These are phyloP conservation scores for Aspergillus sp. DNA, from an alignment of 2,329 filamentous ascomycete genomes.

Conservation along the genomic window DNA sequence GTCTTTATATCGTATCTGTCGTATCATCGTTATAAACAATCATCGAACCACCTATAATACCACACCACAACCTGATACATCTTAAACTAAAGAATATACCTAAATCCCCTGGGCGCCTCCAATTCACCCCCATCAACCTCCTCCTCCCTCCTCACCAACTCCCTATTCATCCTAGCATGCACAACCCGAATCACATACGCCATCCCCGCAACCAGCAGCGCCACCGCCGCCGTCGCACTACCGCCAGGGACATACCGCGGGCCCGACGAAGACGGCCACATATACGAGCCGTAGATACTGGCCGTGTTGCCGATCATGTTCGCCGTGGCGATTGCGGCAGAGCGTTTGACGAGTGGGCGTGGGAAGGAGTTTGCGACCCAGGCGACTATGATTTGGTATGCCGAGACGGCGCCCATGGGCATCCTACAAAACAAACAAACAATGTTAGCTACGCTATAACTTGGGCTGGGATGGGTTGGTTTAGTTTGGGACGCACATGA, in stretches of 20 bases:
- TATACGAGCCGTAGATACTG: conserved; percentile 43
- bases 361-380: conserved; percentile 46
- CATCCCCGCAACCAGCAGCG: conserved; percentile 34
- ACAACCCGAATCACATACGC: conserved; percentile 35
- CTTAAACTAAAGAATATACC: conserved; percentile 22
- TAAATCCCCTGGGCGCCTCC: conserved; percentile 12
- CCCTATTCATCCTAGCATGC: conserved; percentile 36
- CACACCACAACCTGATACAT: too few relatives aligned
- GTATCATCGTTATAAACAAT: too few relatives aligned
- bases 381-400: conserved; percentile 45
- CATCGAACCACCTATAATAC: too few relatives aligned
- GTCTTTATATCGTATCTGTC: too few relatives aligned
- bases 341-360: conserved; percentile 46
- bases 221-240: conserved; percentile 36
- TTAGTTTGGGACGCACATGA: conserved; percentile 38
- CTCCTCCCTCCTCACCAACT: conserved; percentile 20
- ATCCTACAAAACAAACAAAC: conserved; percentile 32
- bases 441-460: neutral
- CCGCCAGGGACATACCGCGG: conserved; percentile 41
- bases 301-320: conserved; percentile 43
- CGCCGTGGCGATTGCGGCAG: conserved; percentile 42
- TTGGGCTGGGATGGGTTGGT: too few relatives aligned
- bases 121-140: neutral
- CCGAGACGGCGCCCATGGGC: conserved; percentile 53
- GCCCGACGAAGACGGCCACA: conserved; percentile 35